Base-by-base conservation (phyloP, 177 flowering plant species). In the Telopea speciosissima region DNA sequence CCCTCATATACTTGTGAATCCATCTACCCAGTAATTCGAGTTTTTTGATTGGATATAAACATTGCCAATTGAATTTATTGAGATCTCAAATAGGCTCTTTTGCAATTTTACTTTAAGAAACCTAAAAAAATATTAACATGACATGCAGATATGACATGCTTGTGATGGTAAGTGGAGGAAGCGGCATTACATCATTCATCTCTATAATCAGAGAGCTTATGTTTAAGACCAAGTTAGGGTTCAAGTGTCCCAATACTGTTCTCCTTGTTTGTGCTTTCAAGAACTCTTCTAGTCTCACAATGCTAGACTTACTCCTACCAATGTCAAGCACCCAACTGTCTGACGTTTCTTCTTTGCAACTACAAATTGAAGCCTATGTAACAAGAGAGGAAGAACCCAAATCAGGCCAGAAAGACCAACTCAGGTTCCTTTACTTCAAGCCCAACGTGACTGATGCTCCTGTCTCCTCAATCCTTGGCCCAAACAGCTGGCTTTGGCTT, bases 111-210 rank as follows among this genome's bases (percentile, higher is more conserved):
- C n/a, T n/a, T n/a, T 28, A 4, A 4, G 31, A 28, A 28, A 4
- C 31, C 31, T 28, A 28, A 28, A 2, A 28, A 2, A 28, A 2
- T 28, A 2, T 28, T 28, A 4, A 28, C 31, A 28, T 28, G 31
- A 4, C 4, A 9, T 80, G 74, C 83, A 91, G 97, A 85, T 90
- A 89, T 68, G 92, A 91, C 66, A 82, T 67, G 9, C 81, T 91
- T 11, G 92, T 89, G 79, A 81, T 89, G 89, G 86, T 90, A 61
- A 79, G 93, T 68, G 96, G 93, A 77, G 96, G 93, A 12, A 90
- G 96, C 74, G 96, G 96, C 17, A 88, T 90, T 49, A 84, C 96
- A 24, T 91, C 96, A 0, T 88, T 90, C 76, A 81, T 89, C 62
- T 89, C 96, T 0, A 81, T 90, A 25, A 83, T 89, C 52, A 70